Conservation (phyloP, 1,284 basidiomycete species). For the Boletellus deceptivus region DNA sequence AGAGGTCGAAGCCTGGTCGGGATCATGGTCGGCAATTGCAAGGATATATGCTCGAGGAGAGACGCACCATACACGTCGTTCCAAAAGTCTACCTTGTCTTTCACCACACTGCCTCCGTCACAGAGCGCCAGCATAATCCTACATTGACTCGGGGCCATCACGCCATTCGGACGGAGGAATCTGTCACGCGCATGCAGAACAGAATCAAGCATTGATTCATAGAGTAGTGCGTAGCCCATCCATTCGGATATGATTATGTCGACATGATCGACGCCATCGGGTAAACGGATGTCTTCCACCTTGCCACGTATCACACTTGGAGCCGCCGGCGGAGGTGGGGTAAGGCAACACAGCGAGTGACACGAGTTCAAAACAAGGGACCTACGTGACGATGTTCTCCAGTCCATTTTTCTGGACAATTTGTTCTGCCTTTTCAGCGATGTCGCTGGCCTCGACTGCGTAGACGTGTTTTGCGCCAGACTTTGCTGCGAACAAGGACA, state of each 20-base stretch:
- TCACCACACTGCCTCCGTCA: slow-evolving; percentile 70
- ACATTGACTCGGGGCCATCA: slow-evolving; percentile 93
- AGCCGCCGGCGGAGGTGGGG: slow-evolving; percentile 1
- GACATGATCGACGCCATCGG: slow-evolving; percentile 71
- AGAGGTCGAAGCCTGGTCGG: slow-evolving; percentile 76
- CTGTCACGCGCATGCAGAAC: slow-evolving; percentile 86
- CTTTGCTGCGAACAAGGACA: slow-evolving; percentile 90
- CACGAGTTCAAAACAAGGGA: slow-evolving; percentile 10
- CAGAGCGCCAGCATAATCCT: slow-evolving; percentile 83
- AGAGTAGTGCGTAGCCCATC: slow-evolving; percentile 95
- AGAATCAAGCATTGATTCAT: slow-evolving; percentile 97
- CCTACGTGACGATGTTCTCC: slow-evolving; percentile 71
- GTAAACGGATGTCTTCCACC: slow-evolving; percentile 79
- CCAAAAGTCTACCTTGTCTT: slow-evolving; percentile 89
- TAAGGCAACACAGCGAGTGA: neutral
- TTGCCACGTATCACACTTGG: slow-evolving; percentile 80
- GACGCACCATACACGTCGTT: slow-evolving; percentile 80
- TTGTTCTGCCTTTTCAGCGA: slow-evolving; percentile 79
- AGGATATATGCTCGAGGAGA: neutral
- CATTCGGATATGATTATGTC: slow-evolving; percentile 96
- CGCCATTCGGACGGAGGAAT: slow-evolving; percentile 69
- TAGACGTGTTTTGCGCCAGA: slow-evolving; percentile 93
- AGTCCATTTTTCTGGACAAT: slow-evolving; percentile 84
- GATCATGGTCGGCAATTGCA: neutral
- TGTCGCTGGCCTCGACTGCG: slow-evolving; percentile 89